Evolutionary conservation across 2,329 filamentous ascomycete genomes (phyloP).

Genomic region (Aspergillaceae sp.): DNA sequence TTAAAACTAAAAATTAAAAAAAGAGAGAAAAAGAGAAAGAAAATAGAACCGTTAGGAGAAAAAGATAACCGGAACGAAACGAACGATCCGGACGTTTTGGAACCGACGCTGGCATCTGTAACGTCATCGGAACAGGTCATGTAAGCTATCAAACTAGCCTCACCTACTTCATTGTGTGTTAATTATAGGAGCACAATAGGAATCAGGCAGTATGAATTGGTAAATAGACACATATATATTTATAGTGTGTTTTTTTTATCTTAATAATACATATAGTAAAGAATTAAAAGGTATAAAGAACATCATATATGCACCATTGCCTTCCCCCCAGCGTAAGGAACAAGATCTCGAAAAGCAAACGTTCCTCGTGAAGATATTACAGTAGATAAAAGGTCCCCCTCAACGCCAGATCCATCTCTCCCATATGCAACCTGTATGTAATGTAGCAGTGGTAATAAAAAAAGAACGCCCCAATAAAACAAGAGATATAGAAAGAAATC

Average conservation of each 20-base stretch:
- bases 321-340: neutral
- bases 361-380: conserved; percentile 1
- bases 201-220: too few species aligned
- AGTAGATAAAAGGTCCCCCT: conserved; percentile 3
- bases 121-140: neutral
- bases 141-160: too few species aligned
- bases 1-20: neutral
- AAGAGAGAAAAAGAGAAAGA: too few species aligned
- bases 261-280: too few species aligned
- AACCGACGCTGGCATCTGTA: neutral
- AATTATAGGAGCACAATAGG: too few species aligned
- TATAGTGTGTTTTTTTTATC: too few species aligned
- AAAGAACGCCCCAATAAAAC: neutral
- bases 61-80: neutral
- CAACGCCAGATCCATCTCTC: conserved; percentile 12
- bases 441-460: neutral
- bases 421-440: conserved; percentile 16
- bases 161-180: too few species aligned
- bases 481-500: too few species aligned
- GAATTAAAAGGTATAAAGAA: too few species aligned
- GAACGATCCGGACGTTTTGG: conserved; percentile 1
- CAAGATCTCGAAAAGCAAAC: neutral
- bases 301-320: too few species aligned
- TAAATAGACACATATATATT: too few species aligned
- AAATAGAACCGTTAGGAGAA: too few species aligned